These are phyloP conservation scores for Solanum chilense DNA, from an alignment of 257 asterid species.

Conservation along the genomic window DNA sequence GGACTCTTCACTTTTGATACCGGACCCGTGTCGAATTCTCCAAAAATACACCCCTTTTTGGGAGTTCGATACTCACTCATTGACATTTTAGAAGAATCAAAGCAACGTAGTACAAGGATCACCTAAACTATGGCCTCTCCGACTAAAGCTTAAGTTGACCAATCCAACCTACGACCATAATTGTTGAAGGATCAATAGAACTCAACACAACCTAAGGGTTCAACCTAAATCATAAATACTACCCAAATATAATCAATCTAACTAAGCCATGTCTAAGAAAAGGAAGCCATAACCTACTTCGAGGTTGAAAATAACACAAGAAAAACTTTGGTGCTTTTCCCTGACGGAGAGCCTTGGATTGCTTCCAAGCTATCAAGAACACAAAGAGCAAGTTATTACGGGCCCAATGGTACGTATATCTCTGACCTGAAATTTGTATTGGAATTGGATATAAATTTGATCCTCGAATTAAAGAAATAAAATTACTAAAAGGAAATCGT, in stretches of 20 bases:
- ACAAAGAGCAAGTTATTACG: not conserved
- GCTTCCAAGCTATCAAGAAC: not conserved
- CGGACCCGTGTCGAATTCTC: too few relatives aligned
- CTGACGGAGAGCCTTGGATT: not conserved
- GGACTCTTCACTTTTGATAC: too few relatives aligned
- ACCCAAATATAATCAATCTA: not conserved
- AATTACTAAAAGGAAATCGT: not conserved
- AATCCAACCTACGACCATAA: not conserved
- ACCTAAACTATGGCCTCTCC: not conserved
- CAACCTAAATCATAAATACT: not conserved
- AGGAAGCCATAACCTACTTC: not conserved
- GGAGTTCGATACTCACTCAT: too few relatives aligned
- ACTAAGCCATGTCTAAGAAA: not conserved
- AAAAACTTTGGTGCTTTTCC: not conserved
- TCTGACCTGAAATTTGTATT: not conserved
- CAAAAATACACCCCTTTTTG: too few relatives aligned
- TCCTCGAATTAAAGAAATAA: not conserved
- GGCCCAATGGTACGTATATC: not conserved
- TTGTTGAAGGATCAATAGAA: too few relatives aligned
- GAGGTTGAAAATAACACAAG: not conserved
- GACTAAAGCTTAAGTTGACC: not conserved
- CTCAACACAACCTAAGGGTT: not conserved
- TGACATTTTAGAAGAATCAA: too few relatives aligned
- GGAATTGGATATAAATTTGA: not conserved
- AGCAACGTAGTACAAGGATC: not conserved